Evolutionary conservation across 2,329 filamentous ascomycete genomes (phyloP).

Genomic region (Colletotrichum filicis): DNA sequence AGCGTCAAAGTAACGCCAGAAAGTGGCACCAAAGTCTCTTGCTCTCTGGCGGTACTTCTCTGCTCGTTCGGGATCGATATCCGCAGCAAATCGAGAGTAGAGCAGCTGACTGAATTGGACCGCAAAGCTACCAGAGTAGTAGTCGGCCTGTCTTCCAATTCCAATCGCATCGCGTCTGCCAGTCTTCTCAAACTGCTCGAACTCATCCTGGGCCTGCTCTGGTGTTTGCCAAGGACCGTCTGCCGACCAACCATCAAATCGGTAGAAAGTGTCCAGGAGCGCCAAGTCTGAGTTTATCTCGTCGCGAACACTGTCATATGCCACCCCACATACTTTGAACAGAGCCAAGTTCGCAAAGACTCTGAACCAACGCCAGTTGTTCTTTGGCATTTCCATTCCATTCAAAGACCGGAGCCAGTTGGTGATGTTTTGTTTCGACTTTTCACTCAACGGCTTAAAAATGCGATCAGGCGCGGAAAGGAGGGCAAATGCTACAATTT

Average conservation of each 20-base stretch:
- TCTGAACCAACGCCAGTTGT: constrained; percentile 65
- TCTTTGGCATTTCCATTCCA: constrained; percentile 55
- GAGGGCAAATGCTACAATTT: constrained; percentile 61
- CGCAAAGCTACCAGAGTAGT: constrained; percentile 65
- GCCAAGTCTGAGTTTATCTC: constrained; percentile 54
- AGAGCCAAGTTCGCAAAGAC: constrained; percentile 61
- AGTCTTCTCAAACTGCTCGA: constrained; percentile 23
- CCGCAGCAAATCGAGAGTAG: constrained; percentile 54
- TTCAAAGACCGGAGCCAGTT: constrained; percentile 56
- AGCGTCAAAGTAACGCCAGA: constrained; percentile 60
- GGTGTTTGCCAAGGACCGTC: constrained; percentile 55
- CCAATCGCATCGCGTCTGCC: constrained; percentile 39
- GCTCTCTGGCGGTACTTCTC: constrained; percentile 51
- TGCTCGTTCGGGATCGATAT: constrained; percentile 52
- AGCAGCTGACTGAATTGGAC: constrained; percentile 63
- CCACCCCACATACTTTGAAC: constrained; percentile 51
- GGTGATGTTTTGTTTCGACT: constrained; percentile 48
- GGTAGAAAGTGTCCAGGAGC: constrained; percentile 56
- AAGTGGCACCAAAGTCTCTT: constrained; percentile 50
- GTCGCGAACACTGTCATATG: constrained; percentile 44
- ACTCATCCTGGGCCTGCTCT: constrained; percentile 36
- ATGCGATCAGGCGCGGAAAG: constrained; percentile 51
- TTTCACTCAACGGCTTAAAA: constrained; percentile 45
- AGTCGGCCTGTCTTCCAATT: constrained; percentile 55
- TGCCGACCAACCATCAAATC: constrained; percentile 57